These are phyloP conservation scores for Podaxis sp. DNA, from an alignment of 768 basidiomycete genomes.

Conservation along the genomic window DNA sequence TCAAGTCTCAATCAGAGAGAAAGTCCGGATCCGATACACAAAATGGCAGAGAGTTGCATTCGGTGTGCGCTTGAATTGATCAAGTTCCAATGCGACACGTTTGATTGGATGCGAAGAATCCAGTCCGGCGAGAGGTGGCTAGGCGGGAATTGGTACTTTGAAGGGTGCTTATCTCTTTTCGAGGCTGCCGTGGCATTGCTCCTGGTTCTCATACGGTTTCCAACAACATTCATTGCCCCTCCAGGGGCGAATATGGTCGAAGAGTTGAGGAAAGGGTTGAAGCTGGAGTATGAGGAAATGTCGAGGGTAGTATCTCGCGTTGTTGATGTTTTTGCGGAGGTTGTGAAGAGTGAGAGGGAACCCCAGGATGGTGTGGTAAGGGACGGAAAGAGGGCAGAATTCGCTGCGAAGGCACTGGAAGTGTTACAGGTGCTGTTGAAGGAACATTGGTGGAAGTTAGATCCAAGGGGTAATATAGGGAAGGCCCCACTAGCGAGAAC, in stretches of 20 bases:
- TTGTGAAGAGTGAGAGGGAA: conserved; percentile 6
- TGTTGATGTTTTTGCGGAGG: conserved; percentile 6
- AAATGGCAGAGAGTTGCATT: conserved; percentile 38
- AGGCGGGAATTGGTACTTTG: conserved; percentile 34
- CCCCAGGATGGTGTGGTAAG: neutral
- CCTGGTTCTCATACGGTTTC: conserved; percentile 37
- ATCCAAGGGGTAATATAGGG: neutral
- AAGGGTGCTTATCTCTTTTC: conserved; percentile 43
- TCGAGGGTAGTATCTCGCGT: conserved; percentile 3
- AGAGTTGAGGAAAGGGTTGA: neutral
- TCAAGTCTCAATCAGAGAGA: conserved; percentile 17
- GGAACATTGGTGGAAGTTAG: conserved; percentile 15
- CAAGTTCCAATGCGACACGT: conserved; percentile 39
- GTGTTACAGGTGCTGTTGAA: neutral
- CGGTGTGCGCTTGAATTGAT: conserved; percentile 40
- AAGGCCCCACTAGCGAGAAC: neutral
- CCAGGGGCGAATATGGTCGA: neutral
- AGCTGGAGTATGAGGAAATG: conserved; percentile 9
- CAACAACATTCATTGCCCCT: conserved; percentile 14
- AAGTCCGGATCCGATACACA: conserved; percentile 25
- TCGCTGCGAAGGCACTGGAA: conserved; percentile 6
- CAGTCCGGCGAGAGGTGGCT: conserved; percentile 1
- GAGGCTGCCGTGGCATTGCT: conserved; percentile 47
- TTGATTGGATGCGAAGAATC: conserved; percentile 22
- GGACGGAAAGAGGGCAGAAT: conserved; percentile 9